Base-by-base conservation (phyloP, 306 rosid species). In the Corylus avellana region DNA sequence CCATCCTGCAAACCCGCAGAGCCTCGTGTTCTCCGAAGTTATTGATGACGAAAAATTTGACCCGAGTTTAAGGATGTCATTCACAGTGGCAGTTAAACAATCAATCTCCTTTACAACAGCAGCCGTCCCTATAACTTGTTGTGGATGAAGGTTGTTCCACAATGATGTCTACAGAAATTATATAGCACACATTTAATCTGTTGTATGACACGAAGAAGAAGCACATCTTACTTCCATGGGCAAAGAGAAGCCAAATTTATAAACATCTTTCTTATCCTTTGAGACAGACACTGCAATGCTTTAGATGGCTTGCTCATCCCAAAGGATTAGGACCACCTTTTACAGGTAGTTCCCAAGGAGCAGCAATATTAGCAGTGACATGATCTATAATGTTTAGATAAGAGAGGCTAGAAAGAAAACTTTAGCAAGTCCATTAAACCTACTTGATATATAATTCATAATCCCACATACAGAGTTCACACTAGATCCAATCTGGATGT, bases 1-100 rank as follows among this genome's bases (percentile, higher is more conserved):
- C 99, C 99, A 96, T 83, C 99, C 99, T 48, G 89, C 97, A 32
- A 85, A 88, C 59, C 98, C 99, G 46, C 93, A 91, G 78, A 96
- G 78, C 82, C 92, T 86, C 68, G 93, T 66, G 83, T 84, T 87
- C 22, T 89, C 90, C 44, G 70, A 51, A 56, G 87, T 87, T 81
- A 93, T 83, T 64, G 97, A 84, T 17, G 88, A 81, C 16, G 74
- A 76, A 84, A 91, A 77, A 48, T 82, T 84, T 70, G 96, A 86
- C 70, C 78, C 85, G 20, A 96, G 88, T 91, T 93, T 87, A 56
- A 90, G 89, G 76, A 96, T 91, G 77, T 93, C 99, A 72, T 82
- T 53, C 69, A 93, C 91, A 2, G 97, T 86, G 78, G 92, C 92
- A 84, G 98, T 96, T 83, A 96, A 86, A 78, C 98, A 96, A 78